These are phyloP conservation scores for Fusarium paranaense DNA, from an alignment of 2,329 filamentous ascomycete species.

Conservation along the genomic window DNA sequence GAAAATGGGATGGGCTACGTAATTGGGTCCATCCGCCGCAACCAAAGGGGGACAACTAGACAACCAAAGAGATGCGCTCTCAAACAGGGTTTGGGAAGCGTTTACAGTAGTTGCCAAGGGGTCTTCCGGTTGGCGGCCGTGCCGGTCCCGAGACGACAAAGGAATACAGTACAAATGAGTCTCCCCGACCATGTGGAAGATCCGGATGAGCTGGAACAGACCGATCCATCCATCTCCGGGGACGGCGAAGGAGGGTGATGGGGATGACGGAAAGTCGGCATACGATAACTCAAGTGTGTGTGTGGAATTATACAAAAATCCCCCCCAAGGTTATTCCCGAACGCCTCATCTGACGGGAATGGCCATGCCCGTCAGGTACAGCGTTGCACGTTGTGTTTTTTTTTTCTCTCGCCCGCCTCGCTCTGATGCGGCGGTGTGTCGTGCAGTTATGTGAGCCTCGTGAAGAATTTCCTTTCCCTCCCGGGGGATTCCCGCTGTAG, in stretches of 20 bases:
- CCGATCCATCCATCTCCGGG: conserved; percentile 20
- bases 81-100: not conserved
- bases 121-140: conserved; percentile 8
- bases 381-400: not conserved
- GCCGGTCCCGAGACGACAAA: conserved; percentile 12
- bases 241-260: not conserved
- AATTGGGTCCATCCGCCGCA: conserved; percentile 13
- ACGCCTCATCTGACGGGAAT: not conserved
- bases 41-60: not conserved
- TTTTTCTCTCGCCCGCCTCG: not conserved
- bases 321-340: conserved; percentile 3
- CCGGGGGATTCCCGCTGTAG: conserved; percentile 1
- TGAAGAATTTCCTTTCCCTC: conserved; percentile 3
- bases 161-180: not conserved
- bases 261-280: conserved; percentile 27
- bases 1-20: conserved; percentile 23
- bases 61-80: not conserved
- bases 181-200: conserved; percentile 11
- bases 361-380: not conserved
- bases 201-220: not conserved
- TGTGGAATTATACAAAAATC: conserved; percentile 2
- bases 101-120: not conserved
- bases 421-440: not conserved
- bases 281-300: not conserved
- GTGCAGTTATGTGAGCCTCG: not conserved